phyloP scores from a whole-genome alignment of 1,284 basidiomycete genomes.

The Grifola frondosa region DNA sequence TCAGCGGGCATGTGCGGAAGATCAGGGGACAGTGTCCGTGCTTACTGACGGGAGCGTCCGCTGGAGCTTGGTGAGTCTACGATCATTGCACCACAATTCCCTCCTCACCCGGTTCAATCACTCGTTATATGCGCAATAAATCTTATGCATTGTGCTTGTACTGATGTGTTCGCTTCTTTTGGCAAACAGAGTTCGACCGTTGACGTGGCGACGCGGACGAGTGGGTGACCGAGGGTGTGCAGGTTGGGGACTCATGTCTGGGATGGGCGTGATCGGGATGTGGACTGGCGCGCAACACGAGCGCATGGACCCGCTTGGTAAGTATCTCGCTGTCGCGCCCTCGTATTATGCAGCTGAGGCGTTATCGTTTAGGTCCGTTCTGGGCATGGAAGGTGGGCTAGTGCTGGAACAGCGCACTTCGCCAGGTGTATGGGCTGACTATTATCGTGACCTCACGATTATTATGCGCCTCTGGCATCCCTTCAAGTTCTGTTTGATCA shows the following conservation, averaged over 20 bases:
- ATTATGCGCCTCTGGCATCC: too few relatives aligned
- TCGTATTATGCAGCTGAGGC: too few relatives aligned
- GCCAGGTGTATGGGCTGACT: too few relatives aligned
- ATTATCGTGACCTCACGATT: too few relatives aligned
- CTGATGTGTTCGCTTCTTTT: not conserved
- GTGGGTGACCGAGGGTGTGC: conserved; percentile 56
- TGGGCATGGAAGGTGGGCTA: too few relatives aligned
- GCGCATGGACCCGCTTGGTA: conserved; percentile 46
- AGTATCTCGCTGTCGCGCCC: too few relatives aligned
- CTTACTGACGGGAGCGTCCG: conserved; percentile 50
- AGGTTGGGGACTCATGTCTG: conserved; percentile 54
- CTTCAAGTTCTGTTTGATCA: too few relatives aligned
- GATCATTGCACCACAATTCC: not conserved
- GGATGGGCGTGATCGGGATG: conserved; percentile 52
- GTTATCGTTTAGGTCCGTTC: too few relatives aligned
- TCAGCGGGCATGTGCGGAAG: conserved; percentile 24
- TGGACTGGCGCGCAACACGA: conserved; percentile 60
- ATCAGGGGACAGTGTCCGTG: conserved; percentile 48
- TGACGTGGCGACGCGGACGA: conserved; percentile 27
- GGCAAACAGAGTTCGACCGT: conserved; percentile 8
- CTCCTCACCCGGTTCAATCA: conserved; percentile 3
- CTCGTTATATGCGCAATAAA: too few relatives aligned
- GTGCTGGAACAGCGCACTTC: too few relatives aligned
- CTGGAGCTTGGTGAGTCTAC: conserved; percentile 52
- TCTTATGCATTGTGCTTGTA: too few relatives aligned